Evolutionary conservation across 768 basidiomycete species (phyloP), one percentile per base, ranked within the genome.

Genomic region (Tylopilus sp.): DNA sequence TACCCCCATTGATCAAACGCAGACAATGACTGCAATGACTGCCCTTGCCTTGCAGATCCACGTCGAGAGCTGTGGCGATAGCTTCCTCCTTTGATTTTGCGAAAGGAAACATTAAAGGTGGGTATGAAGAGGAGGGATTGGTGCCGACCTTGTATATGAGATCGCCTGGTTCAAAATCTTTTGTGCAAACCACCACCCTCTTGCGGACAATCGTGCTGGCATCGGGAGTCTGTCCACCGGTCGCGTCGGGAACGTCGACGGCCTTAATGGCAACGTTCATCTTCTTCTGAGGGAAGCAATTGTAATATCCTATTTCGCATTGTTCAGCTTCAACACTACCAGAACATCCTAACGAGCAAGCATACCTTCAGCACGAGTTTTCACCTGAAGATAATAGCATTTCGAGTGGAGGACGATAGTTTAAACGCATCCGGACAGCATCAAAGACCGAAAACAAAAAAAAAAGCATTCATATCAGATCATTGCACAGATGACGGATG

Each of bases 1-100:
- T 65, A 48, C 67, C 74, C 22, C 75, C 65, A 50, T 79, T 64
- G 47, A 91, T 77, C 44, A 64, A 59, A 33, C 86, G 79, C 58
- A 92, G 73, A 64, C 90, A 93, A 57, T 88, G 81, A 17, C 81
- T 77, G 64, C 90, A 93, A 57, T 91, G 74, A 3, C 80, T 79
- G 20, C 85, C 84, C 45, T 79, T 78, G 33, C 73, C 72, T 68
- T 86, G 79, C 18, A 93, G 72, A 58, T 92, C 91, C 1, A 72
- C 60, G 59, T 92, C 91, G 20, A 93, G 79, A 25, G 74, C 82
- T 11, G 86, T 72, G 35, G 88, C 81, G 18, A 90, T 74, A 7
- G 90, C 86, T 55, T 77, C 72, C 73, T 93, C 90, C 90, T 93
- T 57, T 42, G 12, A n/a, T 22, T 51, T 30, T 30, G 48, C n/a